Evolutionary conservation across 257 asterid species (phyloP).

Genomic region (Hygrophila difformis): DNA sequence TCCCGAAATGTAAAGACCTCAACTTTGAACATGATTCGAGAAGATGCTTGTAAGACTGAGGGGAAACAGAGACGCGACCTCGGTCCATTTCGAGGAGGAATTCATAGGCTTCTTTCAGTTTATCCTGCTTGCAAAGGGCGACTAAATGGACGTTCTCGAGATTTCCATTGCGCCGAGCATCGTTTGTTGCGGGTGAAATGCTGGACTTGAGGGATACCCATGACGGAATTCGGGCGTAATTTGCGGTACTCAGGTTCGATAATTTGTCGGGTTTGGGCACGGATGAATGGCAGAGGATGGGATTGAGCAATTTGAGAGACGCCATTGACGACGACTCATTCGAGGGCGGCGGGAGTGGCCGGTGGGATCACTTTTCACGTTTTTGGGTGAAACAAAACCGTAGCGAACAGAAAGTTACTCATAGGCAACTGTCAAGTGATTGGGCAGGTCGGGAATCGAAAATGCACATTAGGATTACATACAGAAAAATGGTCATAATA

Average conservation of each 20-base stretch:
- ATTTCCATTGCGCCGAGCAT: conserved; percentile 16
- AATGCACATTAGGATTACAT: no score
- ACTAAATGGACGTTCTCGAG: conserved; percentile 43
- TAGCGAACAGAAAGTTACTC: no score
- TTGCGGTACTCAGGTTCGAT: conserved; percentile 21
- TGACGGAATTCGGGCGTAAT: conserved; percentile 32
- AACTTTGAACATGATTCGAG: conserved; percentile 32
- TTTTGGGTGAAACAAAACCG: no score
- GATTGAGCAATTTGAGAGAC: conserved; percentile 9
- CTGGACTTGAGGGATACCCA: conserved; percentile 36
- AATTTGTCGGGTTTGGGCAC: conserved; percentile 16
- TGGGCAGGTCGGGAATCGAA: no score
- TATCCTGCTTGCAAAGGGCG: conserved; percentile 40
- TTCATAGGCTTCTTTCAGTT: conserved; percentile 40
- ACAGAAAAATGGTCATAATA: no score
- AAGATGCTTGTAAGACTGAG: conserved; percentile 33
- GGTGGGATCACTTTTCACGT: no score
- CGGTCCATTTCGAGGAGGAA: conserved; percentile 42
- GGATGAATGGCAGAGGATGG: conserved; percentile 19
- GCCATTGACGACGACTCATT: no score
- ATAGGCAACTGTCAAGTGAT: no score
- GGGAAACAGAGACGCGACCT: conserved; percentile 23
- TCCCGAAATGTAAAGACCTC: conserved; percentile 30
- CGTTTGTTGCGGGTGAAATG: conserved; percentile 14
- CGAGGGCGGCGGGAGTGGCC: no score